phyloP scores from a whole-genome alignment of 2,329 filamentous ascomycete genomes.

The Pseudohalonectria lignicola region DNA sequence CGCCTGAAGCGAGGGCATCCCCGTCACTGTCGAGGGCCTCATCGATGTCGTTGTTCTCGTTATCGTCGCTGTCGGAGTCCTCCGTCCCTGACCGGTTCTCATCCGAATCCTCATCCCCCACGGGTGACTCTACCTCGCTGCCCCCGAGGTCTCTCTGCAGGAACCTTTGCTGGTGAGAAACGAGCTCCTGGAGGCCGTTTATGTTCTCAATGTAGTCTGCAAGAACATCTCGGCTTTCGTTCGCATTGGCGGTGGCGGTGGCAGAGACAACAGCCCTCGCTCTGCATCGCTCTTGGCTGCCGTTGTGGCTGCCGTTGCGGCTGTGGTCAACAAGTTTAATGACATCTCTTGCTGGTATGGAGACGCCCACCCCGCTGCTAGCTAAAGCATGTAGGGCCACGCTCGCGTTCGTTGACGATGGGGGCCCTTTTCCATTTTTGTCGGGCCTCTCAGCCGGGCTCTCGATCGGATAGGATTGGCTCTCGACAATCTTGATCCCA shows the following conservation, averaged over 20 bases:
- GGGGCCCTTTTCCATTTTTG: no score
- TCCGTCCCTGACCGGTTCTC: background rate
- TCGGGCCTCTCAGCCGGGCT: no score
- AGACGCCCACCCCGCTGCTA: no score
- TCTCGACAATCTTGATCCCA: constrained; percentile 5
- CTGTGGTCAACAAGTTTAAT: no score
- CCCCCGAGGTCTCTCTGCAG: constrained; percentile 30
- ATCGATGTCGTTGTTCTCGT: constrained; percentile 26
- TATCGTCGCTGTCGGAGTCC: constrained; percentile 13
- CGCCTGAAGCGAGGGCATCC: constrained; percentile 14
- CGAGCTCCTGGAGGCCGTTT: constrained; percentile 21
- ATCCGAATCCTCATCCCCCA: constrained; percentile 4
- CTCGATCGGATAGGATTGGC: no score
- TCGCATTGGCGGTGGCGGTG: no score
- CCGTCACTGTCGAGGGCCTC: background rate
- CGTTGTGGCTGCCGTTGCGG: no score
- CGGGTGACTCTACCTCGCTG: constrained; percentile 25
- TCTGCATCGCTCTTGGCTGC: no score
- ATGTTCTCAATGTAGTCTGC: constrained; percentile 66
- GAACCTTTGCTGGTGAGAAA: constrained; percentile 11
- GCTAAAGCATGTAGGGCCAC: no score
- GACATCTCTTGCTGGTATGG: no score
- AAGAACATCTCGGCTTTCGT: constrained; percentile 41
- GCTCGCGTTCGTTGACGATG: no score
- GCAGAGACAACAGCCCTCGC: no score